Conservation (phyloP, 768 basidiomycete genomes). For the Russula sp. region DNA sequence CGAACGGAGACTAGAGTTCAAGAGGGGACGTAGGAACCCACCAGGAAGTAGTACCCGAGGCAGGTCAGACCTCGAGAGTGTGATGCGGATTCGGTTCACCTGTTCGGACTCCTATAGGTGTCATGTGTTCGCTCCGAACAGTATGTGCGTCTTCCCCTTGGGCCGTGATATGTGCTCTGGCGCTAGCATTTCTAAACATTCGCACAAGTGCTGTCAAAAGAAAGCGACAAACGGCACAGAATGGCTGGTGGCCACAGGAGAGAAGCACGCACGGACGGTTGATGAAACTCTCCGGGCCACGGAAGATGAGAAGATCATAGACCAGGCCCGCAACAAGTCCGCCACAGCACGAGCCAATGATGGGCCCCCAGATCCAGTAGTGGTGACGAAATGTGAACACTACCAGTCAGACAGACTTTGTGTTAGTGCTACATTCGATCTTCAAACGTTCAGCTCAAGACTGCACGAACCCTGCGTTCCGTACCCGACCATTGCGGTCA, state of each 20-base stretch:
- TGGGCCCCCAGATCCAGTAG: slow-evolving; percentile 70
- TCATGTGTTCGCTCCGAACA: background rate
- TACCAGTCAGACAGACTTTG: background rate
- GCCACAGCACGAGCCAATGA: slow-evolving; percentile 55
- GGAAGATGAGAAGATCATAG: slow-evolving; percentile 56
- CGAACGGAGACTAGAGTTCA: background rate
- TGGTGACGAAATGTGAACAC: slow-evolving; percentile 47
- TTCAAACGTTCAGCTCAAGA: background rate
- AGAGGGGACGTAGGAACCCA: background rate
- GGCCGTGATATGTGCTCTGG: background rate
- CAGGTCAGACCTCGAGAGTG: slow-evolving; percentile 2
- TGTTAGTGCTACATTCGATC: background rate
- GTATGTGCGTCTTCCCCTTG: background rate
- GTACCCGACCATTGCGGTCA: slow-evolving; percentile 69
- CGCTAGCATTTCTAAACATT: background rate
- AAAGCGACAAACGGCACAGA: background rate
- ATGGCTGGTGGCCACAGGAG: background rate
- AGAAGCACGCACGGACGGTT: slow-evolving; percentile 45
- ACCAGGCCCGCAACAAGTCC: slow-evolving; percentile 47
- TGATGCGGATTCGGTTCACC: background rate
- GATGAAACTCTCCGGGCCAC: slow-evolving; percentile 47
- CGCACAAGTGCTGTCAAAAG: background rate
- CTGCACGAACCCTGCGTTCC: slow-evolving; percentile 40
- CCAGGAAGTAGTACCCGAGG: background rate
- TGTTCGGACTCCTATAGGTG: background rate